These are phyloP conservation scores for Cercospora janseana DNA, from an alignment of 2,329 filamentous ascomycete species.

Conservation along the genomic window DNA sequence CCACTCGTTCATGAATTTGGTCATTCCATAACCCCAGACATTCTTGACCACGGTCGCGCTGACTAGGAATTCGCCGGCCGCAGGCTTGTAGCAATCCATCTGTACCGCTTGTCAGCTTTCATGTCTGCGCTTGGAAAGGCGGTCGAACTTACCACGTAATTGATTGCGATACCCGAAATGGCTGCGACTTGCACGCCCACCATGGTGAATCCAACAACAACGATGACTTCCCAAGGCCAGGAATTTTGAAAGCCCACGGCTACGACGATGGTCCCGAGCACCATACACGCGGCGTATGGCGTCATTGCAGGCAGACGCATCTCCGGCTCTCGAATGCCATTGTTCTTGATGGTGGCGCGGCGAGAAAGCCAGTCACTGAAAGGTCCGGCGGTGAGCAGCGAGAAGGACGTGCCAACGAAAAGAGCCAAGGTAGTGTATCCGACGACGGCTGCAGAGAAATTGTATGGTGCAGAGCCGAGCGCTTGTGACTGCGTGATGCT, in stretches of 20 bases:
- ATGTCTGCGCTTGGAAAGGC: background rate
- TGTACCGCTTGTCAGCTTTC: background rate
- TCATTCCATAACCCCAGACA: background rate
- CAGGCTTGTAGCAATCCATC: background rate
- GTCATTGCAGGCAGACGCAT: background rate
- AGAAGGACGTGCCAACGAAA: background rate
- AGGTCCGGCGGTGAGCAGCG: background rate
- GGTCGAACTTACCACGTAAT: background rate
- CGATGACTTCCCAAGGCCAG: background rate
- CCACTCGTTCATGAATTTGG: background rate
- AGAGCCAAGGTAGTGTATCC: background rate
- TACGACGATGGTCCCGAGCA: background rate
- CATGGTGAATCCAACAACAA: background rate
- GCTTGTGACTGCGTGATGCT: background rate
- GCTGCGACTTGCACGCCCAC: background rate
- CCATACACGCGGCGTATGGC: background rate
- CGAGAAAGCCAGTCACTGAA: background rate
- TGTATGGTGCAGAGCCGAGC: background rate
- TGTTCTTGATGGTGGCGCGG: background rate
- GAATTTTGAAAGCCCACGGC: background rate
- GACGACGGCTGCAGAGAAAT: background rate
- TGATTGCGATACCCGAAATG: background rate
- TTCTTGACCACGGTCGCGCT: background rate
- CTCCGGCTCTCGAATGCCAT: background rate
- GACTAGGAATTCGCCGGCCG: background rate